phyloP scores from a whole-genome alignment of 1,139 yeast genomes.

The Chernovozyma sophiae-reginae region DNA sequence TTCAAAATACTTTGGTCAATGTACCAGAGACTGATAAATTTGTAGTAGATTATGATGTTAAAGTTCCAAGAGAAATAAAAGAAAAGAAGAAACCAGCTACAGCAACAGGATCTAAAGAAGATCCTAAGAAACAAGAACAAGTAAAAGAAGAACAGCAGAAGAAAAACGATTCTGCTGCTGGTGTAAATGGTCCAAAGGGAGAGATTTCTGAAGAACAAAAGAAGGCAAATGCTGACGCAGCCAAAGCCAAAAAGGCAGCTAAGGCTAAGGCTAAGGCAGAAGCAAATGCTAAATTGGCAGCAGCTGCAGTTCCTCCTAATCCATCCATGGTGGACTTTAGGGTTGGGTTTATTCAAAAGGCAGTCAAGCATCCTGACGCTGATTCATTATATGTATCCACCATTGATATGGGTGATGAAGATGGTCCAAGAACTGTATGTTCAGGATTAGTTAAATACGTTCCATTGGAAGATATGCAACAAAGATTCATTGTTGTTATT shows the following conservation, averaged over 20 bases:
- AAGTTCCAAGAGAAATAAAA: constrained; percentile 55
- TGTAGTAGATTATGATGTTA: constrained; percentile 53
- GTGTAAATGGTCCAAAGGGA: constrained; percentile 14
- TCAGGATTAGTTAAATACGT: constrained; percentile 68
- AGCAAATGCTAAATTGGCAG: constrained; percentile 52
- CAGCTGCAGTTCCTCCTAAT: constrained; percentile 58
- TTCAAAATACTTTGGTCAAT: constrained; percentile 62
- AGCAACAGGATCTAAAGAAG: constrained; percentile 23
- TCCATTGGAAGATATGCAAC: constrained; percentile 44
- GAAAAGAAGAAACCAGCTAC: constrained; percentile 46
- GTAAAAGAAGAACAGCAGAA: constrained; percentile 11
- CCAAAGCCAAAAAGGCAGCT: constrained; percentile 74
- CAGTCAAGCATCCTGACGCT: constrained; percentile 96
- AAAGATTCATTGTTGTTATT: constrained; percentile 48
- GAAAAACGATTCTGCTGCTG: constrained; percentile 14
- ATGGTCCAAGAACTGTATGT: constrained; percentile 97
- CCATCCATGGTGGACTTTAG: constrained; percentile 89
- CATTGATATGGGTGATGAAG: constrained; percentile 92
- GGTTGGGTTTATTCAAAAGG: constrained; percentile 96
- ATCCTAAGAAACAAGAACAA: constrained; percentile 18
- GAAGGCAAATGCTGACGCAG: constrained; percentile 52
- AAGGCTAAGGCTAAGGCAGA: constrained; percentile 66
- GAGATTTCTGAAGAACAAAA: constrained; percentile 56
- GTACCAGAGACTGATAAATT: constrained; percentile 54
- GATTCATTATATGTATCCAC: constrained; percentile 95